Conservation (phyloP, 768 basidiomycete genomes). For the Vararia minispora region DNA sequence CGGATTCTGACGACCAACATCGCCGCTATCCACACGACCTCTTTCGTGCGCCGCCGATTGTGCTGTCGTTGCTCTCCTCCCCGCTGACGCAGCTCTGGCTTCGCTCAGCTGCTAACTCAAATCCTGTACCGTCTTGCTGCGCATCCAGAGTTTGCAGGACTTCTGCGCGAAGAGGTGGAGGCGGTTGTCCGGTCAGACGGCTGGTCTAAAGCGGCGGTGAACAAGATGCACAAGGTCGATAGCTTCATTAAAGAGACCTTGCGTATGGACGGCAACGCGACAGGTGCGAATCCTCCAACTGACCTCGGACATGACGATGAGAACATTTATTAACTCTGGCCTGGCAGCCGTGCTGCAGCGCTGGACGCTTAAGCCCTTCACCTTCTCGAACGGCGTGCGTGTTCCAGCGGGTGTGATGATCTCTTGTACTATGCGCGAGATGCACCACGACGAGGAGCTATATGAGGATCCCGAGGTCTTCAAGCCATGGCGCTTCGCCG, state of each 20-base stretch:
- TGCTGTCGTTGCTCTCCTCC: too few relatives aligned
- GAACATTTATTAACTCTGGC: too few relatives aligned
- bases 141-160: conserved; percentile 16
- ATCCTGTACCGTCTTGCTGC: conserved; percentile 21
- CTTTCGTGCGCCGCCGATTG: conserved; percentile 19
- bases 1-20: conserved; percentile 23
- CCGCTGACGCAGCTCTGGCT: neutral
- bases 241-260: conserved; percentile 26
- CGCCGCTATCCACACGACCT: conserved; percentile 24
- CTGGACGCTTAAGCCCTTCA: conserved; percentile 26
- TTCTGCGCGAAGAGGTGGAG: conserved; percentile 24
- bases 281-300: conserved; percentile 13
- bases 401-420: conserved; percentile 29
- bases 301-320: too few relatives aligned
- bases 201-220: conserved; percentile 21
- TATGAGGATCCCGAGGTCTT: conserved; percentile 27
- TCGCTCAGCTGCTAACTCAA: conserved; percentile 17
- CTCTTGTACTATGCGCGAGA: conserved; percentile 17
- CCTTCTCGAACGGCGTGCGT: conserved; percentile 31
- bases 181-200: conserved; percentile 18
- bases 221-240: conserved; percentile 23
- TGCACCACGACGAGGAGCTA: conserved; percentile 21
- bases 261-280: conserved; percentile 16
- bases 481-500: conserved; percentile 30
- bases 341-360: too few relatives aligned